Base-by-base conservation (phyloP, 805 yeast genomes). In the Pichia heedii region DNA sequence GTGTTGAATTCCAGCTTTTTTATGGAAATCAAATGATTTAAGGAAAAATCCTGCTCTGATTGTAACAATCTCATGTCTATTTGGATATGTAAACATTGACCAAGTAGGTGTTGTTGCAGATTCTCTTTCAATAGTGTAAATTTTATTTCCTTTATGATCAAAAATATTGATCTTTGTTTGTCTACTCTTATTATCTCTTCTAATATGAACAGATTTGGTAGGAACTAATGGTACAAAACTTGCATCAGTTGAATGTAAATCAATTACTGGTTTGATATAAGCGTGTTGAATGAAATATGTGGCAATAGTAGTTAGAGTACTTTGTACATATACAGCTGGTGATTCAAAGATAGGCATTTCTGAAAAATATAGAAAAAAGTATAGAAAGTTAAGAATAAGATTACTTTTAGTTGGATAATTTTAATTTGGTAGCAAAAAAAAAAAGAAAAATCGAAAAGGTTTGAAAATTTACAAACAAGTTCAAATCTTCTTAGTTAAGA, bases 81-180 rank as follows among this genome's bases (percentile, higher is more conserved):
- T 54, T 18, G 79, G 77, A 42, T 52, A 63, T 3, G 65, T 60
- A 22, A 67, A 57, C 54, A 77, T 54, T n/a, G 70, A 54, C 83
- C 83, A 77, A 21, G 68, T 68, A 18, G 77, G 76, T 40, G 69
- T 68, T 41, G 65, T 52, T 2, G 72, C 57, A 18, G 76, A 64
- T 47, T 63, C 63, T 39, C 81, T 63, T 58, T 76, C 80, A 53
- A 77, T 62, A n/a, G 75, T 64, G 55, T 70, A 77, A 15, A 66
- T 54, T 47, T 70, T 69, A 22, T 55, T 58, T 21, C 74, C 71
- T 19, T 56, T 51, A 36, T 59, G 58, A 48, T 68, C 71, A 54
- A 71, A 77, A 1, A 77, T 78, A 50, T 73, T 74, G 37, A 76
- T 68, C 16, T 61, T 55, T 19, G 70, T 65, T 43, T 65, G 66